Base-by-base conservation (phyloP, 2,329 filamentous ascomycete genomes). In the Coniochaeta sp. region DNA sequence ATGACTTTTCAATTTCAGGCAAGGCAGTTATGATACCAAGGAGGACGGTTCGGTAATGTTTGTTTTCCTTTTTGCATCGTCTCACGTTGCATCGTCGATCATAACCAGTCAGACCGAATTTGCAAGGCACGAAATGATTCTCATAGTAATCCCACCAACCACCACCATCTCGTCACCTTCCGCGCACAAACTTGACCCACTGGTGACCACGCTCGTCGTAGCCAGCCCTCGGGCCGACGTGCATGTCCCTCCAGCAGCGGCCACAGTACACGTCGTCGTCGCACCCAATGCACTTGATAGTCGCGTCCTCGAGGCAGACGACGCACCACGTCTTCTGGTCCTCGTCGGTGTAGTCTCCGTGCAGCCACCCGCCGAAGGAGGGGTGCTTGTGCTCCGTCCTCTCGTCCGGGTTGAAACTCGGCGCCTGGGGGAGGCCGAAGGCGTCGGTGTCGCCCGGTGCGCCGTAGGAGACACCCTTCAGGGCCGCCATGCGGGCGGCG, bases 211-310 rank as follows among this genome's bases (percentile, higher is more conserved):
- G 78, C 71, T 92, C 89, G 61, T 93, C 90, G 55, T 83, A 87
- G 1, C 85, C 86, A 0, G 89, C 90, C 52, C 79, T 78, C 0
- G 86, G 85, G 0, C 89, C 87, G 36, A 84, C 76, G 68, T 96
- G 91, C 72, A 91, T 91, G 68, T 93, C 90, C 61, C 80, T 82
- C 91, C 91, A 96, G 76, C 91, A 96, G 17, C 82, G 77, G 24
- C 80, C 78, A 71, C 91, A 96, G 70, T 93, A 96, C 44, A 91
- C 77, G 64, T 93, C 86, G 30, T 75, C 73, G 38, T 86, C 85
- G 67, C 91, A 96, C 3, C 88, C 90, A 0, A 86, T 69, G 69
- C 91, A 96, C 60, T 81, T 80, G 30, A 95, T 74, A 3, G 85
- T 86, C 0, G 88, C 90, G 68, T 95, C 89, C 61, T 91, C 89